Conservation (phyloP, 768 basidiomycete genomes). For the Psilocybe sp. region DNA sequence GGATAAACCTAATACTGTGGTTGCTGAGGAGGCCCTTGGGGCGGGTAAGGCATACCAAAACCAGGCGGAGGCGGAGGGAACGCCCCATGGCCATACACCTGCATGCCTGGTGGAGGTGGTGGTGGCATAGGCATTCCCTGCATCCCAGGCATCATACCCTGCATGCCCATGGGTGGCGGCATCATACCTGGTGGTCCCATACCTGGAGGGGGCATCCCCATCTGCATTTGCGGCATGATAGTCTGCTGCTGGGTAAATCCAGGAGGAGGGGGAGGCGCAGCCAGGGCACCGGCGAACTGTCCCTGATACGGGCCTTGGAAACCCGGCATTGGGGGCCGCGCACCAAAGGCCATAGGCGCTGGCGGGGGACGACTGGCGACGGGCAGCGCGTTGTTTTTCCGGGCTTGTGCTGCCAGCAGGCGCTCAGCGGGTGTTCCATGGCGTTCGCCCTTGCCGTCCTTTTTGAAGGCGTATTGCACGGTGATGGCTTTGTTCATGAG, state of each 20-base stretch:
- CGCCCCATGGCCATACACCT: constrained; percentile 15
- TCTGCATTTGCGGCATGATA: constrained; percentile 49
- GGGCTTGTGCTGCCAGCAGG: constrained; percentile 90
- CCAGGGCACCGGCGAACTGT: constrained; percentile 90
- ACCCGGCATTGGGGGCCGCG: constrained; percentile 63
- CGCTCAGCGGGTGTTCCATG: constrained; percentile 98
- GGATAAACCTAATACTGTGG: constrained; percentile 27
- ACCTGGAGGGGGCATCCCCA: constrained; percentile 35
- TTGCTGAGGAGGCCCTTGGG: constrained; percentile 31
- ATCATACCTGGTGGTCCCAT: constrained; percentile 30
- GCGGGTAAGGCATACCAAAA: constrained; percentile 50
- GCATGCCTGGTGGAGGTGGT: constrained; percentile 26
- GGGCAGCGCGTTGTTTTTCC: constrained; percentile 91
- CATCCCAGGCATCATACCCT: constrained; percentile 23
- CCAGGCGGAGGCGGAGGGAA: constrained; percentile 34
- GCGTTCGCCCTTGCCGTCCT: constrained; percentile 96
- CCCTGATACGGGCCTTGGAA: constrained; percentile 82
- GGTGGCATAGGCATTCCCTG: constrained; percentile 18
- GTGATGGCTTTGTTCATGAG: constrained; percentile 98
- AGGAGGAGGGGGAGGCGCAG: constrained; percentile 77
- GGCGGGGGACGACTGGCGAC: constrained; percentile 74
- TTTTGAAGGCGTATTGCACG: constrained; percentile 99
- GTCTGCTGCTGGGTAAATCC: constrained; percentile 77
- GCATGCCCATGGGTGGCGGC: constrained; percentile 27
- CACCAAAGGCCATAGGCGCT: constrained; percentile 70